Conservation (phyloP, 352 stramenopile genomes). For the Phytophthora sp. region DNA sequence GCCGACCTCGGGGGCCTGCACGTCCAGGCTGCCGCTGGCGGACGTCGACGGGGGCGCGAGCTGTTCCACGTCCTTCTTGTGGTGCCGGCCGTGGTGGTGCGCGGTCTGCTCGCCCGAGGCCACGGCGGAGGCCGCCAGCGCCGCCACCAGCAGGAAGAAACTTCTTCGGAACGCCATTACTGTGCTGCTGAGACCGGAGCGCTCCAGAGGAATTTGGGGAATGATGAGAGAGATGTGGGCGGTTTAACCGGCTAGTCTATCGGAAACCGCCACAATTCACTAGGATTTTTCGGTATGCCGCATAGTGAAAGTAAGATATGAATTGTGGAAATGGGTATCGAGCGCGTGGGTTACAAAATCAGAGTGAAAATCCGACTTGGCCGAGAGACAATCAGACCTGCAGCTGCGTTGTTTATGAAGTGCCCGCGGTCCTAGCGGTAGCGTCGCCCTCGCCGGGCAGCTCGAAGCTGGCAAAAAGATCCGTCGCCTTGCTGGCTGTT, state of each 20-base stretch:
- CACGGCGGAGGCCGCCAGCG: conserved; percentile 25
- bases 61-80: conserved; percentile 16
- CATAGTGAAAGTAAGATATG: not conserved
- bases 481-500: no score
- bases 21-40: not conserved
- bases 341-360: conserved; percentile 20
- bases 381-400: conserved; percentile 13
- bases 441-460: no score
- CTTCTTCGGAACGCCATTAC: conserved; percentile 36
- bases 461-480: no score
- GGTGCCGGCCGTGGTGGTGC: conserved; percentile 25
- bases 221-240: conserved; percentile 22
- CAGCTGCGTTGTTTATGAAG: conserved; percentile 25
- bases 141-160: conserved; percentile 36
- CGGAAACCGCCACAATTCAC: conserved; percentile 8
- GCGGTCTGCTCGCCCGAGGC: conserved; percentile 19
- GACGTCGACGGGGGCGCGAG: not conserved
- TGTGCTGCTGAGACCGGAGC: not conserved
- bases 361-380: conserved; percentile 7
- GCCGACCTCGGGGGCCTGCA: conserved; percentile 1
- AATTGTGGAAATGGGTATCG: not conserved
- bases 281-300: conserved; percentile 13
- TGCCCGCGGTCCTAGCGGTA: conserved; percentile 1
- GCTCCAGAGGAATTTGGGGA: conserved; percentile 21
- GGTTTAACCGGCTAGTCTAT: not conserved